A percentile compares a stretch with the other conserved stretches of the same genome.
phyloP scores from a whole-genome alignment of 192 early-diverging fungal genomes.

The Umbelopsis sp. region DNA sequence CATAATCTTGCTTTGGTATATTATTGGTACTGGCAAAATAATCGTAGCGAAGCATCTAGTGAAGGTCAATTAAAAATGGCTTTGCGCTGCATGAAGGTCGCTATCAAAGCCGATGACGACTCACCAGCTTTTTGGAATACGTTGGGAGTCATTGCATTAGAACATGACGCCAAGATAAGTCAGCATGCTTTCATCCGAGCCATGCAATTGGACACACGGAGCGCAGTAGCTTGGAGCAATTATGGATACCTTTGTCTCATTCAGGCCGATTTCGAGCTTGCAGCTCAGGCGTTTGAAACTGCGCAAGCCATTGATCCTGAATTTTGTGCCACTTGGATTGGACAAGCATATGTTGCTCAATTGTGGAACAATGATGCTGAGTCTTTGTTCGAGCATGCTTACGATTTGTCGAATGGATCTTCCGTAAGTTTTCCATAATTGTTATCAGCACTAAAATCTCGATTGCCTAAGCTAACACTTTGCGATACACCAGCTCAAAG shows the following conservation, averaged over 20 bases:
- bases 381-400: conserved; percentile 79
- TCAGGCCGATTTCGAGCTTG: conserved; percentile 73
- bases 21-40: conserved; percentile 41
- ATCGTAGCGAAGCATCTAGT: conserved; percentile 9
- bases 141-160: conserved; percentile 64
- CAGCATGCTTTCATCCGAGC: conserved; percentile 89
- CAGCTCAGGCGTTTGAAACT: conserved; percentile 68
- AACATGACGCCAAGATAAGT: conserved; percentile 54
- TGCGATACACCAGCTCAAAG: conserved; percentile 47
- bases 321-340: conserved; percentile 76
- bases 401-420: conserved; percentile 65
- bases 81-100: conserved; percentile 56
- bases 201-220: conserved; percentile 65
- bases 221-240: conserved; percentile 76
- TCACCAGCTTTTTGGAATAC: conserved; percentile 69
- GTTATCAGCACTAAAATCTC: background rate
- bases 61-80: conserved; percentile 22
- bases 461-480: background rate
- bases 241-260: conserved; percentile 80
- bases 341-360: conserved; percentile 81
- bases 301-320: conserved; percentile 83
- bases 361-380: conserved; percentile 57
- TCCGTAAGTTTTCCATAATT: conserved; percentile 36
- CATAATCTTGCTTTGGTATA: conserved; percentile 57
- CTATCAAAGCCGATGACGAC: conserved; percentile 62